phyloP scores from a whole-genome alignment of 805 yeast species.

The Candida qinlingensis region DNA sequence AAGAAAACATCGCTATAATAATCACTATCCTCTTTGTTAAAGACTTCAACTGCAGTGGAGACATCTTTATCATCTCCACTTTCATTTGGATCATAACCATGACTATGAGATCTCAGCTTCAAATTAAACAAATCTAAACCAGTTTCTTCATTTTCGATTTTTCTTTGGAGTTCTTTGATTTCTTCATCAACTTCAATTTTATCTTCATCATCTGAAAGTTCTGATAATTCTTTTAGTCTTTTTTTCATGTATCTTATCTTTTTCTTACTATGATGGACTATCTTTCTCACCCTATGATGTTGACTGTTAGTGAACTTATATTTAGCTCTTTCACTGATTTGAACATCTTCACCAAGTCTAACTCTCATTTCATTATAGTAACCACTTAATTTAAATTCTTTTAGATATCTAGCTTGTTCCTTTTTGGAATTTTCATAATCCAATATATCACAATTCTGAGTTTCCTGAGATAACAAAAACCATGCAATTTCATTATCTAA shows the following conservation, averaged over 20 bases:
- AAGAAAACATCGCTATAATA: slow-evolving; percentile 5
- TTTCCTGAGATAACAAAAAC: slow-evolving; percentile 10
- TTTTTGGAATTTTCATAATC: neutral
- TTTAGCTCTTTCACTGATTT: neutral
- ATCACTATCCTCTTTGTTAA: slow-evolving; percentile 2
- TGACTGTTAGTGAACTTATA: neutral
- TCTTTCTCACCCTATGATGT: neutral
- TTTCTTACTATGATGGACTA: neutral
- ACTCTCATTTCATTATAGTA: neutral
- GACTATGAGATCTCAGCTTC: neutral
- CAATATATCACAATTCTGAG: slow-evolving; percentile 3
- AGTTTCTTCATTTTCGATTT: neutral
- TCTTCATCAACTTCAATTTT: neutral
- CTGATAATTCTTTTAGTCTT: neutral
- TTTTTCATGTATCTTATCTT: neutral
- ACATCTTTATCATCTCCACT: neutral
- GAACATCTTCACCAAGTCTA: neutral
- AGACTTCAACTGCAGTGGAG: neutral
- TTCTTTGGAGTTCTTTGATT: neutral
- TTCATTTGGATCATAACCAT: neutral
- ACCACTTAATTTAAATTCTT: slow-evolving; percentile 1
- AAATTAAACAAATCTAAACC: neutral
- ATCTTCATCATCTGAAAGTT: neutral
- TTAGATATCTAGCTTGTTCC: neutral
- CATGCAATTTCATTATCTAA: slow-evolving; percentile 13